Conservation (phyloP, 768 basidiomycete genomes). For the Suillus weaverae region DNA sequence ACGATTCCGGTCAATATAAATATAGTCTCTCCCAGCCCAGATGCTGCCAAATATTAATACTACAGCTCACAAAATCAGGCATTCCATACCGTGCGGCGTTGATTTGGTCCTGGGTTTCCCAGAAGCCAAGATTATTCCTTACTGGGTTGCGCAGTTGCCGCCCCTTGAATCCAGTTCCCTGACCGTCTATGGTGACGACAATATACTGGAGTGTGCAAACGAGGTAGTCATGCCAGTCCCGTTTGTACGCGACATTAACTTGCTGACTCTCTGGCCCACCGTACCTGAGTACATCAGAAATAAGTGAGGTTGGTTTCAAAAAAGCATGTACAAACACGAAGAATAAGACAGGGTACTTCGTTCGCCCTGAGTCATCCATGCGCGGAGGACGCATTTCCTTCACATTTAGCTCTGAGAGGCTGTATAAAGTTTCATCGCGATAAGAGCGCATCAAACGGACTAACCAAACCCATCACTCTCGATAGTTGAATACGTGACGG, state of each 20-base stretch:
- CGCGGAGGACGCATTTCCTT: slow-evolving; percentile 88
- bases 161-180: slow-evolving; percentile 93
- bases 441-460: slow-evolving; percentile 16
- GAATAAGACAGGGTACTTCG: slow-evolving; percentile 94
- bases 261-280: slow-evolving; percentile 88
- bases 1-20: slow-evolving; percentile 86
- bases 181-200: slow-evolving; percentile 85
- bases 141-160: slow-evolving; percentile 82
- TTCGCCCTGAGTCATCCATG: slow-evolving; percentile 94
- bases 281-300: slow-evolving; percentile 52
- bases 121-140: slow-evolving; percentile 85
- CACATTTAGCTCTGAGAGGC: slow-evolving; percentile 74
- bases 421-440: slow-evolving; percentile 19
- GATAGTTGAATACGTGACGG: slow-evolving; percentile 68
- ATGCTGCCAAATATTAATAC: slow-evolving; percentile 42
- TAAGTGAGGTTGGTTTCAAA: neutral
- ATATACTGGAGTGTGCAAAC: slow-evolving; percentile 81
- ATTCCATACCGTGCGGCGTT: slow-evolving; percentile 74
- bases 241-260: slow-evolving; percentile 62
- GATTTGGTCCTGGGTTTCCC: slow-evolving; percentile 88
- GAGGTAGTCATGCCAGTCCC: slow-evolving; percentile 88
- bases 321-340: slow-evolving; percentile 52
- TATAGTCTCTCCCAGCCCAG: slow-evolving; percentile 80
- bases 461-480: slow-evolving; percentile 79
- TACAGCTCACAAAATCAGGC: slow-evolving; percentile 7